Conservation (phyloP, 148 eudicot genomes). For the Arctostaphylos glauca region DNA sequence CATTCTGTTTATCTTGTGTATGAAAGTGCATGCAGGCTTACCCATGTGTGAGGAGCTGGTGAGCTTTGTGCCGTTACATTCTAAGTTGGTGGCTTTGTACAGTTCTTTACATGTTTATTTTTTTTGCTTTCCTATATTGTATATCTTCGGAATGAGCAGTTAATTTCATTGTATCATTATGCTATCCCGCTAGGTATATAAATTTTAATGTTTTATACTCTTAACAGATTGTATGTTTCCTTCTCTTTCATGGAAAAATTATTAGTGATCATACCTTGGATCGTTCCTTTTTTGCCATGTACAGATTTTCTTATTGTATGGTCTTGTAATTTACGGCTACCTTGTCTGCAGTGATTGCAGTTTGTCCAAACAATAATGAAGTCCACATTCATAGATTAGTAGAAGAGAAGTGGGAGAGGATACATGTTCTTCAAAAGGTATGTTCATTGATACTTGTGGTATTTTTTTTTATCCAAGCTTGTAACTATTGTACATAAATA, state of each 20-base stretch:
- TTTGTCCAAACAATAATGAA: slow-evolving; percentile 90
- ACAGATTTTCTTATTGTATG: not conserved
- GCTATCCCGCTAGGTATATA: not conserved
- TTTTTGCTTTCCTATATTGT: not conserved
- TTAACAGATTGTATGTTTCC: not conserved
- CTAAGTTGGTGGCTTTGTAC: not conserved
- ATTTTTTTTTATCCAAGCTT: not conserved
- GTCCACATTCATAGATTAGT: slow-evolving; percentile 70
- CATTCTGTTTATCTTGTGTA: not conserved
- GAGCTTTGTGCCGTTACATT: too few relatives aligned
- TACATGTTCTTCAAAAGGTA: slow-evolving; percentile 89
- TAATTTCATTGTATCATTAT: not conserved
- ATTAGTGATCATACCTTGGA: not conserved
- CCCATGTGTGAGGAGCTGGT: too few relatives aligned
- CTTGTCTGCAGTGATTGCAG: slow-evolving; percentile 69
- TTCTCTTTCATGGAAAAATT: not conserved
- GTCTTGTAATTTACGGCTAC: not conserved
- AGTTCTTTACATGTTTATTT: not conserved
- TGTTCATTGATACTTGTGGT: slow-evolving; percentile 9
- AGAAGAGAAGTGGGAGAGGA: slow-evolving; percentile 84
- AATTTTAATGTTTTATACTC: not conserved
- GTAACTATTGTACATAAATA: not conserved
- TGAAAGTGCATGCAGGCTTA: not conserved
- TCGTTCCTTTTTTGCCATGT: not conserved
- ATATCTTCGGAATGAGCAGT: not conserved